Evolutionary conservation across 2,329 filamentous ascomycete genomes (phyloP), one percentile per base, ranked within the genome.

Genomic region (Aspergillus awamori): DNA sequence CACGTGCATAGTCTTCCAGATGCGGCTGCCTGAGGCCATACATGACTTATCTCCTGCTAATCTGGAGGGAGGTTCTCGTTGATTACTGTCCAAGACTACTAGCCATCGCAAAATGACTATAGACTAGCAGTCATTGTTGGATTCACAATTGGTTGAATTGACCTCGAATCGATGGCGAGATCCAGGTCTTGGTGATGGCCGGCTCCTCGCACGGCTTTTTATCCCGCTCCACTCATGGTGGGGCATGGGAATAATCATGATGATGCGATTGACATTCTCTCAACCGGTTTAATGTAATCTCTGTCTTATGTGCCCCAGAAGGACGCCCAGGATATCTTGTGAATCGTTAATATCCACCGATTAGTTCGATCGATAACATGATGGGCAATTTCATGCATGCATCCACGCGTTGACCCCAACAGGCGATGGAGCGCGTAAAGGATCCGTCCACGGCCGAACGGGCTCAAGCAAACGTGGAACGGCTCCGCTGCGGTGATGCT

Each of bases 201-300:
- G 51, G 51, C 38, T 39, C 53, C 53, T 41, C 39, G 53, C 53
- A 56, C 53, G 53, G 53, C 15, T 33, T 56, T 55, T 30, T 47
- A 20, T n/a, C 39, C 43, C 33, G 39, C 53, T 56, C 53, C 53
- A 47, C 53, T 45, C 20, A 41, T 15, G 20, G 53, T 56, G 53
- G 53, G 43, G 17, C 53, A 20, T 24, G 39, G 28, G 28, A n/a
- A 30, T 5, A 47, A 43, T 56, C 47, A 51, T 56, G 24, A 56
- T 56, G 39, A 56, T 45, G 39, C 47, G 53, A 20, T 45, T 56
- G 39, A 56, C 41, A 45, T 33, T 17, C 28, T 17, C 22, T 20
- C 24, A 24, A 36, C 22, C 39, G 15, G 15, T 45, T 30, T 20
- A n/a, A 41, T 13, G 33, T 13, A 15, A 15, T 55, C 28, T n/a